Base-by-base conservation (phyloP, 2,329 filamentous ascomycete genomes). In the Diplodia sapinea region DNA sequence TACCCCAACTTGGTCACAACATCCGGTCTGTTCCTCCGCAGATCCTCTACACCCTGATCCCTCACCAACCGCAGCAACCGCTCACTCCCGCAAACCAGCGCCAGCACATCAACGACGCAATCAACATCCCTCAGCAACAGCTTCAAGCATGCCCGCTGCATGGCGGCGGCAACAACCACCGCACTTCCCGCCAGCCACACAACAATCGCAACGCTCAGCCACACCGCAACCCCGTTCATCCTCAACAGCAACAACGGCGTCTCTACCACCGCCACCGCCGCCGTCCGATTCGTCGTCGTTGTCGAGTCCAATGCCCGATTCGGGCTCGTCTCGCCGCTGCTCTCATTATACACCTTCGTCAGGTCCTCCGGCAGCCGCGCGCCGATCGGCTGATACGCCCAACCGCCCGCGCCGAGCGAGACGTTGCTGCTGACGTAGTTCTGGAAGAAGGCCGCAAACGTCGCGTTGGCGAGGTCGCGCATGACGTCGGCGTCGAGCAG, bases 361-460 rank as follows among this genome's bases (percentile, higher is more conserved):
- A 43, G 7, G 8, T 43, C 40, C 17, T 5, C 6, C 40, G 40
- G 40, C 15, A 43, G 6, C 13, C 40, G 7, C 7, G 73, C 73
- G 15, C 71, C 69, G 29, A 77, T 72, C 2, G 50, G 55, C 36
- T 77, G 74, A 26, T 74, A 78, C 0, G 47, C 72, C 62, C 69
- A 71, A 1, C 74, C 70, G 4, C 73, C 73, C 6, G 72, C 65
- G 1, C 68, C 55, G 17, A 69, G 12, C 12, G 72, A 70, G 33
- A 71, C n/a, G 38, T 70, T 69, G 23, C 63, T 71, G 64, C 70
- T 70, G 20, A 72, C 71, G 50, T 66, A 74, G 36, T 74, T 72
- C 29, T 74, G 72, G 67, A 74, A 74, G 67, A 43, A 47, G 7
- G 43, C 20, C 3, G 43, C 17, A 4, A 47, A 47, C 2, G 43